Evolutionary conservation across 495 filamentous ascomycete species (phyloP).

Genomic region (Talaromyces borbonicus): DNA sequence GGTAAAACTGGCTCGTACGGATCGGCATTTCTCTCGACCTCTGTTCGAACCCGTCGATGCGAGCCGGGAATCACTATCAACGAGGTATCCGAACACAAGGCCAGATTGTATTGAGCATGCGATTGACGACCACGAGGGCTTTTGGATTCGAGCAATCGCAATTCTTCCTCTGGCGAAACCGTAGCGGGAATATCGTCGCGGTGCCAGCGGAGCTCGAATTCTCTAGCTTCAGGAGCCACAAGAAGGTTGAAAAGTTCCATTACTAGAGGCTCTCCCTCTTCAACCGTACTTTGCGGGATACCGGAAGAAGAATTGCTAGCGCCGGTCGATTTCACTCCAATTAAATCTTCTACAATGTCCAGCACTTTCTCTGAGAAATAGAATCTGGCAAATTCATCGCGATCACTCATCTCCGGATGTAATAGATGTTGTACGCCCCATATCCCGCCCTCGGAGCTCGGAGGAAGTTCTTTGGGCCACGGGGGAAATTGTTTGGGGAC

Average conservation of each 20-base stretch:
- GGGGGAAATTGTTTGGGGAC: conserved; percentile 82
- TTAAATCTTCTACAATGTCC: conserved; percentile 43
- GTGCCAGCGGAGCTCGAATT: conserved; percentile 70
- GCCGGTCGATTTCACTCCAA: conserved; percentile 22
- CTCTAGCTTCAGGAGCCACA: conserved; percentile 47
- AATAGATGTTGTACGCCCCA: conserved; percentile 83
- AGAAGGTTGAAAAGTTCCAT: conserved; percentile 79
- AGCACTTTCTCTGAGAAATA: conserved; percentile 61
- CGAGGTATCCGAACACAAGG: conserved; percentile 56
- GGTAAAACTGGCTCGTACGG: conserved; percentile 48
- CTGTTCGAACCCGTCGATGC: conserved; percentile 56
- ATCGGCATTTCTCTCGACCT: conserved; percentile 49
- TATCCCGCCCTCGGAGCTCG: conserved; percentile 50
- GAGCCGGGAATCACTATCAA: conserved; percentile 64
- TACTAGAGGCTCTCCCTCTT: conserved; percentile 40
- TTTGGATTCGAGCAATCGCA: conserved; percentile 27
- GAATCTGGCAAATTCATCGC: conserved; percentile 42
- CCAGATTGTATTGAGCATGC: conserved; percentile 73
- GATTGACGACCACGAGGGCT: conserved; percentile 37
- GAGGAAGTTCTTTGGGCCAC: conserved; percentile 46
- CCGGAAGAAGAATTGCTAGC: too few species aligned
- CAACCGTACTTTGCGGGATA: conserved; percentile 13
- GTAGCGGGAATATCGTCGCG: conserved; percentile 60
- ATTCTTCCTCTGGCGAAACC: conserved; percentile 47
- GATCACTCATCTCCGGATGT: conserved; percentile 53